Evolutionary conservation across 495 filamentous ascomycete genomes (phyloP), one percentile per base, ranked within the genome.

Genomic region (Hyaloscypha finlandica): DNA sequence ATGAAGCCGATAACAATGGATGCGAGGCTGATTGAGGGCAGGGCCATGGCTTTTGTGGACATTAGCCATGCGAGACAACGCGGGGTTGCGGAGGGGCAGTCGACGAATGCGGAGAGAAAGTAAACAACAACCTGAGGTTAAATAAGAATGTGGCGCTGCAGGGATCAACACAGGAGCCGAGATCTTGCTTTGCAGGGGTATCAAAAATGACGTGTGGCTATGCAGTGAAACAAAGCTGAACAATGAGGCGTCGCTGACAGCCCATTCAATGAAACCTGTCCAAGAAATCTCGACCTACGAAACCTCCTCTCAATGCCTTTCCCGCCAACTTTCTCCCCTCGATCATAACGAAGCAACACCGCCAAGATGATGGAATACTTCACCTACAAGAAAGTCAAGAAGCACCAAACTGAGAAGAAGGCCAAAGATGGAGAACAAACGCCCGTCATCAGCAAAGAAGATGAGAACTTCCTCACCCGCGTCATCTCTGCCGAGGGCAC

Each of bases 301-400:
- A 19, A 14, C 6, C 14, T 29, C 29, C 61, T 37, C 37, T 48
- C 4, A n/a, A 56, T 56, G 42, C 1, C 42, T 63, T 63, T 42
- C 42, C 20, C 39, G 53, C 4, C 61, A 63, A 63, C 61, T 42
- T 20, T 57, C 57, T 25, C 3, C 45, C 39, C 59, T 61, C 59
- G 59, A 61, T 39, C 14, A 25, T 53, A 35, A 32, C 29, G 11
- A 9, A 6, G 37, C 60, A 42, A 32, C 4, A 33, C 33, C 51
- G 60, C 65, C 39, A 70, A 61, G n/a, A 75, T 75, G 73, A 61
- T 75, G 57, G 82, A 84, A 70, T 83, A 80, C 72, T 81, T 84
- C 71, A 74, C 76, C 8, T 81, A 74, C 74, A 83, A 83, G 71
- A 83, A 83, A 59, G 65, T 75, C 65, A 84, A 83, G 76, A 82